Conservation (phyloP, 1,284 basidiomycete species). For the Trametes pubescens region DNA sequence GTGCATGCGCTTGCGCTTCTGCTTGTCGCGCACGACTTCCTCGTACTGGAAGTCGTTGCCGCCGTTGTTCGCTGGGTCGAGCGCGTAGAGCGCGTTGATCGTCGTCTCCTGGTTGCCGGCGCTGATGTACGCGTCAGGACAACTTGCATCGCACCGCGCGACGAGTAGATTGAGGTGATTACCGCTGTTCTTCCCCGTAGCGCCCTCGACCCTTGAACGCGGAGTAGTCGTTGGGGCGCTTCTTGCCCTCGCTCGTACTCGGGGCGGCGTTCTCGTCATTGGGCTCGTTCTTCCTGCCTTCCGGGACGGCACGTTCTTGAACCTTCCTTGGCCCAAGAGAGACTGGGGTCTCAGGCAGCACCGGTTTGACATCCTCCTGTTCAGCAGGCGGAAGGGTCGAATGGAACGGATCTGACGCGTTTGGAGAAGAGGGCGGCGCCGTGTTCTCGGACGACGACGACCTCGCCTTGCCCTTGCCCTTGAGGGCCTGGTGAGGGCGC, state of each 20-base stretch:
- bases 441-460: neutral
- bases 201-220: constrained; percentile 38
- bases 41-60: constrained; percentile 77
- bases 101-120: constrained; percentile 24
- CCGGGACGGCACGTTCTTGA: constrained; percentile 17
- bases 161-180: neutral
- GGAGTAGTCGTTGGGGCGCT: constrained; percentile 30
- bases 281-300: constrained; percentile 8
- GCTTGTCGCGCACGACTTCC: constrained; percentile 76
- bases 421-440: neutral
- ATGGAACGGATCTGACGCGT: constrained; percentile 12
- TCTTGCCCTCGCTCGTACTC: constrained; percentile 13
- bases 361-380: constrained; percentile 4
- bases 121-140: constrained; percentile 9
- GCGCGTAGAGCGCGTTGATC: constrained; percentile 72
- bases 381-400: neutral
- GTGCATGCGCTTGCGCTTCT: constrained; percentile 71
- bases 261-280: constrained; percentile 24
- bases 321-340: constrained; percentile 22
- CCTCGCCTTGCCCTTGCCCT: neutral
- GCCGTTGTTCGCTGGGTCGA: constrained; percentile 71
- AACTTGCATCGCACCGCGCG: neutral
- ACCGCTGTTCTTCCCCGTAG: constrained; percentile 32
- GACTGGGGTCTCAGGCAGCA: constrained; percentile 15
- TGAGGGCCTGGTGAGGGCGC: constrained; percentile 15